Evolutionary conservation across 2,329 filamentous ascomycete species (phyloP), one percentile per base, ranked within the genome.

Genomic region (Madurella fahalii): DNA sequence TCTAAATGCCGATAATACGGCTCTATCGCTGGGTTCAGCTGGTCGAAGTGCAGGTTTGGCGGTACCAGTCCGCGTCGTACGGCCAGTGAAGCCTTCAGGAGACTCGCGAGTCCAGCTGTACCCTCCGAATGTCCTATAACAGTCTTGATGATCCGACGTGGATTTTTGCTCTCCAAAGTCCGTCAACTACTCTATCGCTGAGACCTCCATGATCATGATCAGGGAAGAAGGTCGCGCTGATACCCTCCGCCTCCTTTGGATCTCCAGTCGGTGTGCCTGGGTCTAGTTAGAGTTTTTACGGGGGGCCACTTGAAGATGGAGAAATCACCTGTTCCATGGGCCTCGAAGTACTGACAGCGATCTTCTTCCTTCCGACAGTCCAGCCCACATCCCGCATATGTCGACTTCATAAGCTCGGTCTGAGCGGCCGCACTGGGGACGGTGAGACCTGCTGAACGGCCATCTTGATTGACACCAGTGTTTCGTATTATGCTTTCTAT

Each of bases 81-180:
- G 40, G 69, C 66, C 25, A 74, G 63, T 1, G 76, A 59, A 0
- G 72, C 69, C 59, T 77, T 78, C 16, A 81, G 65, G 9, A 80
- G 49, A 5, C 75, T 74, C 0, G 77, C 77, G 15, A 81, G 62
- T 0, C 78, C 78, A 2, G 77, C 76, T 1, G 74, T 70, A 9
- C 75, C 75, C 61, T 81, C 78, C 0, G 73, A 74, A 58, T 81
- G 78, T 16, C 78, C 78, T 31, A 77, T 68, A 2, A 76, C 66
- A 0, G 74, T 76, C 65, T 76, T 76, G 53, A 74, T 60, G 72
- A 76, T 2, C 73, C 74, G 1, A 76, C 72, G 1, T 72, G 52
- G 20, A 75, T 41, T 41, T 67, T 68, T 25, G 25, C 25, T 25
- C 25, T 25, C n/a, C n/a, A 25, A 25, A 25, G 25, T 25, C 25